These are phyloP conservation scores for Osmozyma mogii DNA, from an alignment of 805 yeast genomes.

Conservation along the genomic window DNA sequence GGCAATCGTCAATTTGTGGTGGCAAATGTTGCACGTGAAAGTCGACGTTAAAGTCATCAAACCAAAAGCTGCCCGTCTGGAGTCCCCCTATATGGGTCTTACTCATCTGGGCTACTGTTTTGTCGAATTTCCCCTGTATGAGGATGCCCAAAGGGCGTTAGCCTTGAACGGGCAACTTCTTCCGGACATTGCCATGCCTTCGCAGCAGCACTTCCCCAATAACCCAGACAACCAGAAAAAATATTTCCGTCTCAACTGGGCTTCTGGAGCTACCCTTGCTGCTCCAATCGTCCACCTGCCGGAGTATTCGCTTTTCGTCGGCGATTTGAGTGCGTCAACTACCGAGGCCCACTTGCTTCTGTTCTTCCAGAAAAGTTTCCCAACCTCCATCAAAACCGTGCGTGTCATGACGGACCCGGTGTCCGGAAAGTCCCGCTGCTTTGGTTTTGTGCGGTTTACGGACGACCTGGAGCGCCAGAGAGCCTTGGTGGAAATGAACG, in stretches of 20 bases:
- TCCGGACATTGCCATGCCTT: constrained; percentile 47
- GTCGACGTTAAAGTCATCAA: constrained; percentile 64
- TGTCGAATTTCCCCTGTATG: constrained; percentile 61
- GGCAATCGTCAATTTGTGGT: constrained; percentile 44
- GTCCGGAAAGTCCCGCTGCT: constrained; percentile 68
- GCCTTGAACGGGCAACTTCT: constrained; percentile 57
- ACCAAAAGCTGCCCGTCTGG: constrained; percentile 24
- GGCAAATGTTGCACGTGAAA: constrained; percentile 47
- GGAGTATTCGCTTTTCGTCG: constrained; percentile 74
- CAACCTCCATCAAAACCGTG: constrained; percentile 63
- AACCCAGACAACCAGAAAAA: constrained; percentile 46
- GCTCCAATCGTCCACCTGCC: constrained; percentile 69
- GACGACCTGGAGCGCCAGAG: constrained; percentile 60
- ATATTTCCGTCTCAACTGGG: constrained; percentile 74
- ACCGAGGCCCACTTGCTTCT: constrained; percentile 74
- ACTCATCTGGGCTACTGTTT: constrained; percentile 62
- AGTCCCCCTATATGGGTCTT: constrained; percentile 13
- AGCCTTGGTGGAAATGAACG: constrained; percentile 70
- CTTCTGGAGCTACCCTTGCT: constrained; percentile 68
- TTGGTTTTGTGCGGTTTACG: constrained; percentile 73
- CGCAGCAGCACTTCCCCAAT: constrained; percentile 31
- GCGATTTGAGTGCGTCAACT: constrained; percentile 69
- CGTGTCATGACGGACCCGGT: constrained; percentile 83
- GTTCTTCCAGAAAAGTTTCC: constrained; percentile 59
- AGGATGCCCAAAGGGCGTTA: constrained; percentile 63